A percentile compares a stretch with the other conserved stretches of the same genome.
Evolutionary conservation across 148 eudicot species (phyloP).

Genomic region (Pharnaceum exiguum): DNA sequence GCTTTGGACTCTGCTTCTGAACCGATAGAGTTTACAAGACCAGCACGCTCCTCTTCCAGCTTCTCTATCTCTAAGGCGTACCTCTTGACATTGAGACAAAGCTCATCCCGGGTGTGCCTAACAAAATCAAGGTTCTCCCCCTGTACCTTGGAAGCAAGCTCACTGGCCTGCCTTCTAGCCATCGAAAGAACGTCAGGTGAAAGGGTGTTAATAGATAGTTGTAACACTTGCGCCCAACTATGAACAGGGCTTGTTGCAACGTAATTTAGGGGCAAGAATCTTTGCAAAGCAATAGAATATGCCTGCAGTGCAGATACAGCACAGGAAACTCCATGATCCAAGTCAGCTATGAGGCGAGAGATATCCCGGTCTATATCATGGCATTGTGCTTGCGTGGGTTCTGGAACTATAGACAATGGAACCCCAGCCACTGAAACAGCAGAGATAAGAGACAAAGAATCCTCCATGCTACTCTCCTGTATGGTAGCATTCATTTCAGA

Average conservation of each 20-base stretch:
- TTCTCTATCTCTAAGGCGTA: conserved; percentile 74
- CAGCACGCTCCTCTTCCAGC: conserved; percentile 66
- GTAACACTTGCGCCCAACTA: conserved; percentile 82
- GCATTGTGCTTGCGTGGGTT: conserved; percentile 96
- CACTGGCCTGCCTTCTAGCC: conserved; percentile 81
- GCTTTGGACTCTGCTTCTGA: conserved; percentile 61
- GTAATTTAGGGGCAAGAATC: conserved; percentile 84
- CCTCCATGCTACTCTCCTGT: conserved; percentile 48
- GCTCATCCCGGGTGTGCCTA: conserved; percentile 49
- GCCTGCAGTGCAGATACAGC: conserved; percentile 64
- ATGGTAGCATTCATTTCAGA: conserved; percentile 51
- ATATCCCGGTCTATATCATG: conserved; percentile 84
- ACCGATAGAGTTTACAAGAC: conserved; percentile 64
- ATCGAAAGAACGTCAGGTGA: conserved; percentile 61
- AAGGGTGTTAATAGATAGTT: conserved; percentile 51
- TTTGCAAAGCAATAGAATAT: conserved; percentile 84
- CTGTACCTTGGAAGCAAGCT: conserved; percentile 50
- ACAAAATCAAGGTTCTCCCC: conserved; percentile 39
- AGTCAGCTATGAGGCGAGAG: conserved; percentile 56
- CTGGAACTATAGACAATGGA: conserved; percentile 92
- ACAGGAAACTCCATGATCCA: conserved; percentile 75
- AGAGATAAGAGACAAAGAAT: conserved; percentile 62
- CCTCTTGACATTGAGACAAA: conserved; percentile 60
- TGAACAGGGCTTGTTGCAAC: conserved; percentile 88
- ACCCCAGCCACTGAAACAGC: conserved; percentile 88